Base-by-base conservation (phyloP, 192 early-diverging fungal genomes). In the Funneliformis mosseae region DNA sequence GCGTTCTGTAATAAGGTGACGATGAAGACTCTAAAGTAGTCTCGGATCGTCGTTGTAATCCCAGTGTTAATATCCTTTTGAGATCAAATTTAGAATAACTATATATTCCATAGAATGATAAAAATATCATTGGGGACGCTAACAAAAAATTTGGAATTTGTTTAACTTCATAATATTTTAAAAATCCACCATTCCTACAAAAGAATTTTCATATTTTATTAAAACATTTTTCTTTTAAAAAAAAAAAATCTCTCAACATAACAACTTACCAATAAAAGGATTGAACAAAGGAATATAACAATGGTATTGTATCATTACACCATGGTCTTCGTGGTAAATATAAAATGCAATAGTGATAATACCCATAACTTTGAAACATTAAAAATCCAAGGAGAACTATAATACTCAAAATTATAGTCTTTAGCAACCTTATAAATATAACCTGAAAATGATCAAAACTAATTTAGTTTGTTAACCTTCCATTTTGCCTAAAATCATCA, bases 61-160 rank as follows among this genome's bases (percentile, higher is more conserved):
- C 93, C n/a, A 96, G 82, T 1, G 91, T 87, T 6, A 91, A 25
- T 46, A 92, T 87, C 12, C 91, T 87, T 27, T 46, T 50, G 10
- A 77, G 77, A 78, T 96, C 90, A 74, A 86, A 78, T 25, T 71
- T 66, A 10, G 81, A 78, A 80, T 94, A 97, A 6, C 78, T 77
- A 41, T 63, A 80, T 43, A 98, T 84, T 0, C 93, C 94, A 42
- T 80, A 81, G 0, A 86, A 55, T n/a, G 92, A 92, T 8, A 96
- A 84, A 1, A 78, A 59, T 43, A 94, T 87, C 86, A 96, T 94
- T 7, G 97, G 97, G 23, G 88, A 82, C 0, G 95, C 95, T 28
- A 98, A 85, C 16, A 94, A 79, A 87, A 98, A 98, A 85, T 97
- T 97, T 8, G 96, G 96, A n/a, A 96, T 86, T 82, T 98, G 94